Conservation (phyloP, 2,329 filamentous ascomycete species). For the Sporothrix phasma region DNA sequence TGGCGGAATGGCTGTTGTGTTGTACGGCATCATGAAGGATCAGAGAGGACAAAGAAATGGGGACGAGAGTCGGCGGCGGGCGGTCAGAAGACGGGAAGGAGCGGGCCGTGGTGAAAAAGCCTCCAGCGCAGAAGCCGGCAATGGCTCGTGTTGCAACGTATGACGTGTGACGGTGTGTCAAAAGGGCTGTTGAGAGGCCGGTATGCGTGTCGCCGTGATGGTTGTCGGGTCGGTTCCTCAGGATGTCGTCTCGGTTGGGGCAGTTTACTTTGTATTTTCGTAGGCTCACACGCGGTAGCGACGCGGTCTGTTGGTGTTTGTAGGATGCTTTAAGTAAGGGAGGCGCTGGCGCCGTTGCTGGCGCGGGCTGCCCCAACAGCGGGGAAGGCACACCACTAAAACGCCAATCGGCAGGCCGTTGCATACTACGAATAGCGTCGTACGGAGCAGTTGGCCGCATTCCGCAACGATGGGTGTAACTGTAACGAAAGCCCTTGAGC, state of each 20-base stretch:
- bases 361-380: neutral
- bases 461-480: too few species aligned
- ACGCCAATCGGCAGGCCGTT: constrained; percentile 1
- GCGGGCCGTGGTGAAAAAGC: too few species aligned
- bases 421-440: neutral
- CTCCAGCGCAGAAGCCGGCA: neutral
- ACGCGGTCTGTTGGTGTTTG: constrained; percentile 1
- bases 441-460: too few species aligned
- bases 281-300: neutral
- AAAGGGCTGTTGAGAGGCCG: neutral
- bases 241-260: neutral
- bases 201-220: neutral
- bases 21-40: constrained; percentile 64
- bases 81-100: neutral
- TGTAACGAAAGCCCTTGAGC: too few species aligned
- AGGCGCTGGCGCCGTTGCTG: neutral
- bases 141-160: neutral
- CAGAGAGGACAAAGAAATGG: neutral
- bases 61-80: neutral
- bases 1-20: constrained; percentile 72
- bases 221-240: neutral
- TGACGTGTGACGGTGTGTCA: neutral
- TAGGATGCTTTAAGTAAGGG: too few species aligned
- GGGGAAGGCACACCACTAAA: neutral
- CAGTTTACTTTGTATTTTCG: neutral